These are phyloP conservation scores for Dorcoceras hygrometricum DNA, from an alignment of 257 asterid genomes.

Conservation along the genomic window DNA sequence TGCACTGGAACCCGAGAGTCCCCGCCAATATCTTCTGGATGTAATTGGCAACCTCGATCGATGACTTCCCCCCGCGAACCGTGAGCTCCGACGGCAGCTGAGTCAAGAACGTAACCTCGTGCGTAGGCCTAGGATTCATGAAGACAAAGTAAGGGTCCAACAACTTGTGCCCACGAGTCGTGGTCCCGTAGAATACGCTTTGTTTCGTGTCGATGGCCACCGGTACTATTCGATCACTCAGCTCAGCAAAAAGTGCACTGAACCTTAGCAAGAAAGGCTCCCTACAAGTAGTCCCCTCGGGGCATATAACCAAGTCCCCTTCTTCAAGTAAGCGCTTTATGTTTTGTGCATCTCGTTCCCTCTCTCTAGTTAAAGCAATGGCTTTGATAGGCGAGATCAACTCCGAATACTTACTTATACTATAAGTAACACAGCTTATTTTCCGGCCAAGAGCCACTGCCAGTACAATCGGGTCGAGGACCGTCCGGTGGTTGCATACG, in stretches of 20 bases:
- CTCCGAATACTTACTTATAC: constrained; percentile 77
- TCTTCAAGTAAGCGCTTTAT: constrained; percentile 60
- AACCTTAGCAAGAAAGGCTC: constrained; percentile 74
- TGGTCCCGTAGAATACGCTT: constrained; percentile 74
- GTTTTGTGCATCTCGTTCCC: constrained; percentile 68
- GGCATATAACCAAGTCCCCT: constrained; percentile 80
- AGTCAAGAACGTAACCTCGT: constrained; percentile 70
- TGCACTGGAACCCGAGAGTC: constrained; percentile 80
- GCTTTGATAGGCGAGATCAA: constrained; percentile 78
- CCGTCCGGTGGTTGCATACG: constrained; percentile 87
- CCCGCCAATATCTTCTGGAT: constrained; percentile 79
- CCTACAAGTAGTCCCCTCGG: constrained; percentile 91
- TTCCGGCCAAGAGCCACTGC: constrained; percentile 85
- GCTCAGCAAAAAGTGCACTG: constrained; percentile 81
- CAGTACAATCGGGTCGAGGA: constrained; percentile 73
- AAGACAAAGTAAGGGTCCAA: constrained; percentile 82
- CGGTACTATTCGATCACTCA: constrained; percentile 83
- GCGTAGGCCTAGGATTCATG: constrained; percentile 88
- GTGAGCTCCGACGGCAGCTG: constrained; percentile 60
- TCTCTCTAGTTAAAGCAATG: constrained; percentile 71
- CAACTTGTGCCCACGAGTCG: constrained; percentile 64
- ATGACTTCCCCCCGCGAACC: constrained; percentile 60
- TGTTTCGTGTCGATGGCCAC: constrained; percentile 72
- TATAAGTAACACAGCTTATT: constrained; percentile 81
- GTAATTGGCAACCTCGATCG: constrained; percentile 78